Conservation (phyloP, 140 eudicot species). For the Anethum foeniculum region DNA sequence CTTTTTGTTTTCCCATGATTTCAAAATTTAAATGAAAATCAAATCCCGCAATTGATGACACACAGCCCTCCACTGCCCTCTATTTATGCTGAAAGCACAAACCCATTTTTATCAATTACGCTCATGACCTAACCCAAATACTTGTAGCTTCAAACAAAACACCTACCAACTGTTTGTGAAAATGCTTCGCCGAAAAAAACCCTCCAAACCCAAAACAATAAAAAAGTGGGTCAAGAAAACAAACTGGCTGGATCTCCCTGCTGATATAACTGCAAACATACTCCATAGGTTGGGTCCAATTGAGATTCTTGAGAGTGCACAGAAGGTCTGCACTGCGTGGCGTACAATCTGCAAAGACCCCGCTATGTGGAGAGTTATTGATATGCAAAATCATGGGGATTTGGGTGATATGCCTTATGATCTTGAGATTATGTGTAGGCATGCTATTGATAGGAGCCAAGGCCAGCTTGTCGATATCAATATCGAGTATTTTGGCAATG, state of each 20-base stretch:
- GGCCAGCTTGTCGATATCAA: slow-evolving; percentile 6
- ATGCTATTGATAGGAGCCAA: slow-evolving; percentile 7
- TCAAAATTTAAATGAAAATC: not conserved
- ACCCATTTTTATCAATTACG: not conserved
- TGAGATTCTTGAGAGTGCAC: slow-evolving; percentile 7
- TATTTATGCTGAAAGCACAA: not conserved
- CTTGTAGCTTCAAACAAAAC: not conserved
- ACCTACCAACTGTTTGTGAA: not conserved
- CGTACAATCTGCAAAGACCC: slow-evolving; percentile 11
- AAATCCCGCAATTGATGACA: not conserved
- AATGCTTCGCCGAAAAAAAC: not conserved
- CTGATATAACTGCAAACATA: slow-evolving; percentile 1
- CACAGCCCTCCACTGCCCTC: not conserved
- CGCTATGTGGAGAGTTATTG: slow-evolving; percentile 10
- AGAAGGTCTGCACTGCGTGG: slow-evolving; percentile 12
- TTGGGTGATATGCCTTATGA: not conserved
- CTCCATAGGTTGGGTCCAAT: not conserved
- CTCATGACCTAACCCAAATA: not conserved
- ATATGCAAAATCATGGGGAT: not conserved
- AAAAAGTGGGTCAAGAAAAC: not conserved
- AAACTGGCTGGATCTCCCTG: slow-evolving; percentile 11
- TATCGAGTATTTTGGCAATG: not conserved
- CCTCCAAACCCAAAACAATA: not conserved
- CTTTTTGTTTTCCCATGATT: not conserved
- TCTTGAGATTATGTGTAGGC: not conserved